Evolutionary conservation across 108 stramenopile genomes (phyloP), one percentile per base, ranked within the genome.

Genomic region (Fistulifera pelliculosa): DNA sequence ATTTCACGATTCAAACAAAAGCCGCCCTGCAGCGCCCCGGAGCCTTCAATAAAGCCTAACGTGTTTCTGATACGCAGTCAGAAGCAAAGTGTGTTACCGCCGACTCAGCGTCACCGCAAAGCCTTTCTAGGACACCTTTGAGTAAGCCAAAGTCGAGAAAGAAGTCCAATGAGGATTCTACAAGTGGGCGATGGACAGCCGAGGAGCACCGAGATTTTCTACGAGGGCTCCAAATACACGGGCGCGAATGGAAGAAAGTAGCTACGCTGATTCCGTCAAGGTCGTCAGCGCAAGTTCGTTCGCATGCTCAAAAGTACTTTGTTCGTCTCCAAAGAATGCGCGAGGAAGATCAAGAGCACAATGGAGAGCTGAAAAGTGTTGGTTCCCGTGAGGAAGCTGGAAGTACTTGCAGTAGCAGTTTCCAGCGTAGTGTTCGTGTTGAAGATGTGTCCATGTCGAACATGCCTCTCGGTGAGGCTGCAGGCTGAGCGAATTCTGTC

Each of bases 251-350:
- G 97, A 93, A 88, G 67, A 79, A 82, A 61, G 90, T 94, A 16
- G 77, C 83, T 2, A 35, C 64, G 19, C 67, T 80, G 26, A 93
- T 99, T 52, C 86, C 94, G 3, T 94, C 96, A 12, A 65, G 96
- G 35, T 93, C 93, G 17, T 91, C 95, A 15, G 83, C 91, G 22
- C 98, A 99, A 56, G 96, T 97, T 49, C 85, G 98, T 6, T 93
- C 93, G 31, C 98, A 99, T 60, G 98, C 98, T 1, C 96, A 97
- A 76, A 97, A 97, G 73, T 96, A 96, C 62, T 96, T 99, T 65
- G 72, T 86, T 60, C 96, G 94, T 65, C 49, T 78, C 38, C 55
- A 67, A 28, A 56, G 47, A 21, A 8, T 55, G 44, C 41, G 13
- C 1, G 18, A 45, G 7, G 14, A 31, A 10, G 45, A 24, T 40